Evolutionary conservation across 1,284 basidiomycete genomes (phyloP), one percentile per base, ranked within the genome.

Genomic region (Porogramme epimiltina): DNA sequence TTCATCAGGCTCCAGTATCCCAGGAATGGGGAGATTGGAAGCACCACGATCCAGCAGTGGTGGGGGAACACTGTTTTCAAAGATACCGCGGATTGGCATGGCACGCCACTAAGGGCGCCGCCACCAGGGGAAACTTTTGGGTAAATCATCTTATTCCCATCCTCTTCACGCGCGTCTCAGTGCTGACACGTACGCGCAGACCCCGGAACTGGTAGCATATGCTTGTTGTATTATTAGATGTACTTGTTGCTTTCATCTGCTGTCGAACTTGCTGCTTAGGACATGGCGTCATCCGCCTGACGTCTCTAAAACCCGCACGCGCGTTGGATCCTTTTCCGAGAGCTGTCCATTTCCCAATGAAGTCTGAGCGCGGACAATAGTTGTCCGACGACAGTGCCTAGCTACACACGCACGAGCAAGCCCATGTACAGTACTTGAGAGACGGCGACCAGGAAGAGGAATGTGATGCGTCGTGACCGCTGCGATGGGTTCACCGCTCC

Each of bases 391-490:
- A n/a, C n/a, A n/a, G n/a, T n/a, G n/a, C n/a, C n/a, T n/a, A n/a
- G 28, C 28, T 31, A 84, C 39, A 84, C 78, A 48, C 87, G 74
- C 28, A 87, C 84, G 39, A 93, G 68, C 56, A 88, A 75, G 22
- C 81, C 80, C 93, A 95, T 95, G 65, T 90, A 93, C 13, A 90
- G 64, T 5, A 93, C 77, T 73, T 98, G 95, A 20, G 80, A 75
- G 42, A 92, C 81, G 3, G 87, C 87, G 52, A 87, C 82, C 24
- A 86, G 70, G 67, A 98, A 94, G 54, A 98, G 74, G 73, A 95
- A 87, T 47, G 91, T 87, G 57, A 98, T 90, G 31, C 95, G 79
- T 36, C 90, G 77, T 16, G 87, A 82, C 16, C 95, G 80, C 61
- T 94, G 91, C 19, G 62, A 56, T 0, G 87, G 82, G 58, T 89